Evolutionary conservation across 805 yeast genomes (phyloP), one percentile per base, ranked within the genome.

Genomic region (Nakazawaea wickerhamii): DNA sequence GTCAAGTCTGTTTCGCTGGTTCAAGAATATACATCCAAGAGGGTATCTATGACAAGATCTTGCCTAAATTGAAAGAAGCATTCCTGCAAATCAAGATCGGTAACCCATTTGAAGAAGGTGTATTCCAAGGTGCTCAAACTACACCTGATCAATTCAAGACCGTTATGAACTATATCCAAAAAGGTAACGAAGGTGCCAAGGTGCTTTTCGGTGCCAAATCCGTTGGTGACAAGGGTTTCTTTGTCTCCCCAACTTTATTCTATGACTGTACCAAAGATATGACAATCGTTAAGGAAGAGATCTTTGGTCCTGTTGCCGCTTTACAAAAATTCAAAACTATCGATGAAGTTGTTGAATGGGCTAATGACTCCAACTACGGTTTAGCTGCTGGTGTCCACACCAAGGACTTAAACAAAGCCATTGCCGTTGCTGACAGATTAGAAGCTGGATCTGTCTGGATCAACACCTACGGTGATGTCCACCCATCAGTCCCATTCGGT

Each of bases 1-100:
- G 90, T 64, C 89, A 84, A 67, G 85, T 84, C 45, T 84, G 91
- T 61, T 79, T 84, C 54, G 86, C 90, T 36, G 90, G 90, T 60
- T 82, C 90, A 28, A 79, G 93, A 74, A 69, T 84, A 45, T 82
- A 76, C 58, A 74, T 84, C 48, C 90, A 84, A 64, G 87, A 79
- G 50, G 81, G 74, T 27, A 70, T 81, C 47, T 82, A 84, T 61
- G 88, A 83, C 51, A 68, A 71, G 50, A 68, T 83, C 38, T 61
- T 82, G 39, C 65, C 66, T 27, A 74, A 71, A 48, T 82, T 84
- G 60, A 78, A 77, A 60, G 57, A 55, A 18, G 81, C 77, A 47
- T 71, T 75, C 47, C 79, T 81, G 55, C 65, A 70, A 34, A 57
- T 83, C 45, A 81, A 79, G 62, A 77, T 82, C 50, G 93, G 93